Base-by-base conservation (phyloP, 306 rosid genomes). In the Rosa rugosa region DNA sequence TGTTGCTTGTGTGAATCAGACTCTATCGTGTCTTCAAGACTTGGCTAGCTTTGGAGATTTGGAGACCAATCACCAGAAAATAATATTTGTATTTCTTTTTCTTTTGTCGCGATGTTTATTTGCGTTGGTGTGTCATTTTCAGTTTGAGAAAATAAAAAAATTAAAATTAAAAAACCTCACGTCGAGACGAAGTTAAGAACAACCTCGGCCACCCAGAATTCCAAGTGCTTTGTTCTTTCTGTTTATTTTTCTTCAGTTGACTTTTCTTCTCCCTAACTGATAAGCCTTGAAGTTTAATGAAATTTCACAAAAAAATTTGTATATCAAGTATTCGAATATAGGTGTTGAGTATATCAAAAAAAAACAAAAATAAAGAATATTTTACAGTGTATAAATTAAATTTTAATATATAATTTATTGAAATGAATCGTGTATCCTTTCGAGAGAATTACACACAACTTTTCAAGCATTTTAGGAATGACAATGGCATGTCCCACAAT, bases 1-100 rank as follows among this genome's bases (percentile, higher is more conserved):
- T 27, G 44, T 75, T 75, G 44, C 23, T 74, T 73, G 68, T 40
- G 66, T 40, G 45, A 59, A 75, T 59, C 69, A 18, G 65, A 59
- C 78, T 57, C 77, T 56, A 74, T 53, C 17, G 47, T 51, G 47
- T 51, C 65, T 34, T 53, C 64, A 53, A 56, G 51, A 6, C 41
- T 22, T 56, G 40, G 42, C 67, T 8, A 68, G 17, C 23, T 57
- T 74, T 14, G 54, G 54, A 74, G 77, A 57, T 57, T 6, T 16
- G 4, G 47, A 53, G 5, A 31, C 14, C 6, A 11, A 11, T 62
- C 67, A 27, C 31, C 34, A 10, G 0, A 11, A 57, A 0, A 0
- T 56, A 10, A 22, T 56, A 8, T 20, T 23, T 22, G 1, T 2
- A 0, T 10, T 5, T 14, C 4, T 1, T 23, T 25, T 59, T 60